Conservation (phyloP, 2,329 filamentous ascomycete species). For the Raffaelea deltoideospora region DNA sequence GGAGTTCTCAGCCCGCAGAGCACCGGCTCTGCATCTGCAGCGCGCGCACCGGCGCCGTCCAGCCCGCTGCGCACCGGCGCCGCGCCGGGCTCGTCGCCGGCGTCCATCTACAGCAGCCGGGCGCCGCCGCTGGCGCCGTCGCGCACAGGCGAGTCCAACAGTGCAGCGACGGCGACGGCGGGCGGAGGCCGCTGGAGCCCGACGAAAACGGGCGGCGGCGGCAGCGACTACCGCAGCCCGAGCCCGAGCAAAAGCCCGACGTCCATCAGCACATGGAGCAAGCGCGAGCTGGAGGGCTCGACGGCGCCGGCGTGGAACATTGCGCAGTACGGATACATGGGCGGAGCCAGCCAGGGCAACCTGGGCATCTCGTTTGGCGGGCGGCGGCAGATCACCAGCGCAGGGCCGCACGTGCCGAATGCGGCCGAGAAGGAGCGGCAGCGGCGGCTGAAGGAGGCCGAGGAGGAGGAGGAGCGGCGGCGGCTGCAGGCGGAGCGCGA, state of each 20-base stretch:
- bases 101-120: no score
- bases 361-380: constrained; percentile 87
- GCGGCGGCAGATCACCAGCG: constrained; percentile 79
- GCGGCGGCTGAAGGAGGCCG: constrained; percentile 39
- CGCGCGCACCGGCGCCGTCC: constrained; percentile 11
- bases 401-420: constrained; percentile 64
- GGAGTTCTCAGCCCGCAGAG: constrained; percentile 49
- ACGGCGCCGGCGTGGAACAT: constrained; percentile 96
- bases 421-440: constrained; percentile 70
- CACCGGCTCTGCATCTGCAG: no score
- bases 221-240: constrained; percentile 30
- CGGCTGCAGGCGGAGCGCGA: constrained; percentile 42
- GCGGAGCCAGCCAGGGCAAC: constrained; percentile 89
- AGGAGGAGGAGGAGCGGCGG: constrained; percentile 42
- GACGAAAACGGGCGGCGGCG: constrained; percentile 33
- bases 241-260: constrained; percentile 38
- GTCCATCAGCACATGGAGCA: constrained; percentile 81
- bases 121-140: constrained; percentile 27
- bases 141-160: constrained; percentile 39
- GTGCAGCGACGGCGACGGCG: constrained; percentile 13
- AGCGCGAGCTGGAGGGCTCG: constrained; percentile 59
- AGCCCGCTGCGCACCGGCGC: constrained; percentile 9
- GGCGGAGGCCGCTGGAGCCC: constrained; percentile 38
- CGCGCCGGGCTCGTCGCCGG: no score
- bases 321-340: constrained; percentile 96